phyloP scores from a whole-genome alignment of 2,329 filamentous ascomycete species.

The Tolypocladium sp. region DNA sequence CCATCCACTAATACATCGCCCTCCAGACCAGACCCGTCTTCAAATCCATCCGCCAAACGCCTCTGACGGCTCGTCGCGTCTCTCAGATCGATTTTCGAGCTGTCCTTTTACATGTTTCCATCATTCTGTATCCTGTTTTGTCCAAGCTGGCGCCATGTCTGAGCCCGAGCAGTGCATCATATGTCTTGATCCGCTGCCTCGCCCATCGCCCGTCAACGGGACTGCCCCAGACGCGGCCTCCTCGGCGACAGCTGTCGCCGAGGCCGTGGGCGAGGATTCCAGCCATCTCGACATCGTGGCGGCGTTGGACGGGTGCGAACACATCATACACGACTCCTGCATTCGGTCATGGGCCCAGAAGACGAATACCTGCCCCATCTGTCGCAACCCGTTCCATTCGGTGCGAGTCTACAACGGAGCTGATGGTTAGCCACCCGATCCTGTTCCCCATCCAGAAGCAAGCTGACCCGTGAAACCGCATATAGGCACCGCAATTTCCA shows the following conservation, averaged over 20 bases:
- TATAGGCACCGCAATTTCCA: constrained; percentile 44
- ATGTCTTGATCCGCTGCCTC: constrained; percentile 53
- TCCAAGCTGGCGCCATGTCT: constrained; percentile 36
- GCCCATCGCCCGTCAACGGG: constrained; percentile 19
- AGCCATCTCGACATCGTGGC: constrained; percentile 40
- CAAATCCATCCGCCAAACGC: constrained; percentile 4
- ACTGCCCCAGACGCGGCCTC: constrained; percentile 8
- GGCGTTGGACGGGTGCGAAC: constrained; percentile 67
- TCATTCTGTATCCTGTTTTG: constrained; percentile 23
- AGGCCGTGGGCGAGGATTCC: constrained; percentile 14
- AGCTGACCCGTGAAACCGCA: neutral
- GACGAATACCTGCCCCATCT: constrained; percentile 97
- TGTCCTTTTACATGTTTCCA: constrained; percentile 37
- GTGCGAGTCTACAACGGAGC: constrained; percentile 75
- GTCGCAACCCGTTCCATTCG: constrained; percentile 81
- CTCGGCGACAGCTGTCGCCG: constrained; percentile 5
- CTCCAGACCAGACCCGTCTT: constrained; percentile 5
- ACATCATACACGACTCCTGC: constrained; percentile 87
- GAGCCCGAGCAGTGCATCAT: constrained; percentile 60
- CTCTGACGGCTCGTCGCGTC: neutral
- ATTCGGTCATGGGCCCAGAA: constrained; percentile 91
- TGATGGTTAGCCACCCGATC: constrained; percentile 48
- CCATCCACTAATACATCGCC: constrained; percentile 23
- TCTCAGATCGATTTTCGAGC: neutral
- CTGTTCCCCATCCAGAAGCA: neutral